Evolutionary conservation across 331 rosid genomes (phyloP).

Genomic region (Rhamnella rubrinervis): DNA sequence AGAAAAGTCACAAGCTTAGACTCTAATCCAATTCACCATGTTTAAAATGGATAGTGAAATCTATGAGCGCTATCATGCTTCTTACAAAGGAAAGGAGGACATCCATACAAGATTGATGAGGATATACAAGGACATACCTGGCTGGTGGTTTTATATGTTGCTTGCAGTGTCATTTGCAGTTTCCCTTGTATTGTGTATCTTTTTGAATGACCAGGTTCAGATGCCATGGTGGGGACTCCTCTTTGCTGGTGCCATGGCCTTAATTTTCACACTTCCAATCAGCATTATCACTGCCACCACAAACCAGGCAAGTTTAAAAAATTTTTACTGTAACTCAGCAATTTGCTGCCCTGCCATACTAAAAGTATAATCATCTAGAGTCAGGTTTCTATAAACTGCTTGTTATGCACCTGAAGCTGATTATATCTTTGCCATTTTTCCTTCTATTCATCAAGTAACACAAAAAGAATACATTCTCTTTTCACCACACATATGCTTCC

Average conservation of each 20-base stretch:
- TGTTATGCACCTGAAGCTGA: neutral
- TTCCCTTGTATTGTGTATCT: constrained; percentile 63
- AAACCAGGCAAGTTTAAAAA: constrained; percentile 66
- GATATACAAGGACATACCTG: constrained; percentile 78
- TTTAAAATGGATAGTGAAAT: constrained; percentile 60
- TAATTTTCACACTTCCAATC: constrained; percentile 79
- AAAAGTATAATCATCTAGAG: neutral
- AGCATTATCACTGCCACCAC: constrained; percentile 96
- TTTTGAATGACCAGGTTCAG: constrained; percentile 72
- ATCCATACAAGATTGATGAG: constrained; percentile 86
- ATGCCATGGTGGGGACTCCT: constrained; percentile 97
- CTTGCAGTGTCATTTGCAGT: constrained; percentile 43
- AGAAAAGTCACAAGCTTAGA: neutral
- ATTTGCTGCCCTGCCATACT: neutral
- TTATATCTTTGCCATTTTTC: neutral
- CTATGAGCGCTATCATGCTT: constrained; percentile 55
- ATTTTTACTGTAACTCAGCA: neutral
- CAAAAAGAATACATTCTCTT: neutral
- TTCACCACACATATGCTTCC: neutral
- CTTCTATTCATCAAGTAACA: neutral
- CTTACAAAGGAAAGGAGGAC: constrained; percentile 62
- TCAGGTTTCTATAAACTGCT: neutral
- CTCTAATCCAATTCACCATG: neutral
- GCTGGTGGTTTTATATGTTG: constrained; percentile 79
- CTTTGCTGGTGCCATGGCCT: constrained; percentile 69